Evolutionary conservation across 1,139 yeast species (phyloP).

Genomic region (Kodamaea sp.): DNA sequence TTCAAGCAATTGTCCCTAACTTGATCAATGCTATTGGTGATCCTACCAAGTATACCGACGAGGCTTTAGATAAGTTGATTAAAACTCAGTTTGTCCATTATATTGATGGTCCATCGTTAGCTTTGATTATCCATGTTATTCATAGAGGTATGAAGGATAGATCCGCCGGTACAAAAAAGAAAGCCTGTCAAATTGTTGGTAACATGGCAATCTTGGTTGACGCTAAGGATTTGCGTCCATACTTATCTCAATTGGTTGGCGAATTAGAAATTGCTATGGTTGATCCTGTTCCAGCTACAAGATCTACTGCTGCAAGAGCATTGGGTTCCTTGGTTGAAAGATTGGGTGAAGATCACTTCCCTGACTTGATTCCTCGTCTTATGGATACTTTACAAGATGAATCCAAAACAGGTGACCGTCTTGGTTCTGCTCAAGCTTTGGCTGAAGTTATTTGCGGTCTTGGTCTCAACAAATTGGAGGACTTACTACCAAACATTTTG

Average conservation of each 20-base stretch:
- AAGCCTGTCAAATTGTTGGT: conserved; percentile 97
- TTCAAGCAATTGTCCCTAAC: conserved; percentile 84
- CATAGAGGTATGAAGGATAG: conserved; percentile 95
- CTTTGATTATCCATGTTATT: conserved; percentile 88
- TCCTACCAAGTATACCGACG: conserved; percentile 85
- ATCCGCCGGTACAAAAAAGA: conserved; percentile 85
- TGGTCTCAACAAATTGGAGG: conserved; percentile 84
- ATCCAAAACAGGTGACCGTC: conserved; percentile 81
- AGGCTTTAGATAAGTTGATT: conserved; percentile 79
- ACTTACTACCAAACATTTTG: conserved; percentile 75
- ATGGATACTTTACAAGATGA: conserved; percentile 76
- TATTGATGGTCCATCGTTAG: conserved; percentile 96
- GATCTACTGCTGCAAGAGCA: conserved; percentile 97
- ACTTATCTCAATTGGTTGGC: conserved; percentile 67
- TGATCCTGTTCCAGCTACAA: conserved; percentile 95
- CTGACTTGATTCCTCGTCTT: conserved; percentile 81
- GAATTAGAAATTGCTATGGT: conserved; percentile 95
- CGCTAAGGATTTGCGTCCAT: conserved; percentile 78
- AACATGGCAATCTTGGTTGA: conserved; percentile 97
- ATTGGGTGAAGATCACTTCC: conserved; percentile 94
- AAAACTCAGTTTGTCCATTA: conserved; percentile 94
- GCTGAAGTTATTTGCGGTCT: conserved; percentile 92
- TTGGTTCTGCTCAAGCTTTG: conserved; percentile 96
- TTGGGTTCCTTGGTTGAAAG: conserved; percentile 94
- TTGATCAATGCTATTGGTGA: conserved; percentile 92